Conservation (phyloP, 768 basidiomycete genomes). For the Boletus sp. region DNA sequence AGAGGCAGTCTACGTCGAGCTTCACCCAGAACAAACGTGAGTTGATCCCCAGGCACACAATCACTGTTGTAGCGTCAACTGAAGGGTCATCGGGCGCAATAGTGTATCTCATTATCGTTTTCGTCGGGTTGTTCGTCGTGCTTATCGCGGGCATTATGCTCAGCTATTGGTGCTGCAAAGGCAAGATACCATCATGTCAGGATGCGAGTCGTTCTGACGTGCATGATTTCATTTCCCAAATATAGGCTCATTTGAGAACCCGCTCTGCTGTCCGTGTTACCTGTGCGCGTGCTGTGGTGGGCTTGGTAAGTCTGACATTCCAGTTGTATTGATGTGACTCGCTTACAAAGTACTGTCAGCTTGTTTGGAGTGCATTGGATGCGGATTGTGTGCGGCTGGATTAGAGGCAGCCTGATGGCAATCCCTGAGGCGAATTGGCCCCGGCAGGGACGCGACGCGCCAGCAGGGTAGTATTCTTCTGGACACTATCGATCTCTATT, state of each 20-base stretch:
- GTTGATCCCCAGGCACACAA: slow-evolving; percentile 10
- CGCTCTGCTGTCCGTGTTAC: slow-evolving; percentile 67
- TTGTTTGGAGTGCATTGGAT: slow-evolving; percentile 68
- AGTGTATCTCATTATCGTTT: slow-evolving; percentile 66
- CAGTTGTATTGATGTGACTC: background rate
- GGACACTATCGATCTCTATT: background rate
- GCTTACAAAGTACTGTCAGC: slow-evolving; percentile 35
- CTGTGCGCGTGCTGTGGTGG: slow-evolving; percentile 72
- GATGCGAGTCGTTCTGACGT: background rate
- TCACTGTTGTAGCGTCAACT: background rate
- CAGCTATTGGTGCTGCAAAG: slow-evolving; percentile 64
- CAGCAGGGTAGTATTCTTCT: background rate
- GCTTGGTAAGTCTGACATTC: slow-evolving; percentile 41
- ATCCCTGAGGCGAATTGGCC: background rate
- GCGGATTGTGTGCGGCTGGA: slow-evolving; percentile 61
- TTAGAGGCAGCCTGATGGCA: slow-evolving; percentile 14
- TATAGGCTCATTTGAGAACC: slow-evolving; percentile 56
- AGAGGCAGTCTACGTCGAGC: slow-evolving; percentile 27
- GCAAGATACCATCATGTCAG: slow-evolving; percentile 25
- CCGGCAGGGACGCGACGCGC: background rate
- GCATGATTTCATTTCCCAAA: background rate
- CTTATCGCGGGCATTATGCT: slow-evolving; percentile 54
- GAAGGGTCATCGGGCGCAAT: background rate
- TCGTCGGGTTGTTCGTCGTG: slow-evolving; percentile 59
- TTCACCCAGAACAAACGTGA: slow-evolving; percentile 45